Base-by-base conservation (phyloP, 1,139 yeast genomes). In the Sporopachydermia cereana region DNA sequence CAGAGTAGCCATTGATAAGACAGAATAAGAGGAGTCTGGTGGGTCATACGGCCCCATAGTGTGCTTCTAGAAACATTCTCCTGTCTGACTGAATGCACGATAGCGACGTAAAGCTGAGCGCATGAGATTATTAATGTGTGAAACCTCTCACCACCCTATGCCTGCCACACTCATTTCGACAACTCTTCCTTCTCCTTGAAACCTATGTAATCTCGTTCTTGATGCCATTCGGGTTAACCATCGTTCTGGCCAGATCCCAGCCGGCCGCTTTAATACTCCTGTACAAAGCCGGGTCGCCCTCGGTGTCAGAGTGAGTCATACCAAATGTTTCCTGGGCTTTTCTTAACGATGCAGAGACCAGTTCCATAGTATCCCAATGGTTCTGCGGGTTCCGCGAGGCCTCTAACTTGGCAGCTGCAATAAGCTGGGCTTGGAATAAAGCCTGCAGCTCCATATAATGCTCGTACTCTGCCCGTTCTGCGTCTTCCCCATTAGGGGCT, bases 341-440 rank as follows among this genome's bases (percentile, higher is more conserved):
- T 12, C 12, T n/a, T n/a, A 21, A 34, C 5, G 39, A 12, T 16
- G 5, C 18, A 16, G 39, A 5, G 9, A 34, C 22, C 5, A 34
- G 9, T n/a, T n/a, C 12, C 39, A n/a, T n/a, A 12, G 17, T 21
- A 34, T 34, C 39, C 22, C 12, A 12, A 7, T 16, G 9, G 12
- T n/a, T 5, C 22, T 34, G 7, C 18, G 12, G 12, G 9, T 7
- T 12, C 9, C 18, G 9, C 20, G 22, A 7, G 17, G 18, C 39
- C 22, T 21, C 5, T 12, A n/a, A 12, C 30, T 12, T 27, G 12
- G 22, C 22, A 5, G 12, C 22, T n/a, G 60, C 59, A 3, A 61
- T 45, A 22, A 57, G 46, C 41, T 57, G 50, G 7, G 64, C 63
- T 46, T 60, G 65, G 16, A 51, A 57, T 65, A 64, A 61, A 3